Evolutionary conservation across 768 basidiomycete species (phyloP).

Genomic region (Dioszegia hungarica): DNA sequence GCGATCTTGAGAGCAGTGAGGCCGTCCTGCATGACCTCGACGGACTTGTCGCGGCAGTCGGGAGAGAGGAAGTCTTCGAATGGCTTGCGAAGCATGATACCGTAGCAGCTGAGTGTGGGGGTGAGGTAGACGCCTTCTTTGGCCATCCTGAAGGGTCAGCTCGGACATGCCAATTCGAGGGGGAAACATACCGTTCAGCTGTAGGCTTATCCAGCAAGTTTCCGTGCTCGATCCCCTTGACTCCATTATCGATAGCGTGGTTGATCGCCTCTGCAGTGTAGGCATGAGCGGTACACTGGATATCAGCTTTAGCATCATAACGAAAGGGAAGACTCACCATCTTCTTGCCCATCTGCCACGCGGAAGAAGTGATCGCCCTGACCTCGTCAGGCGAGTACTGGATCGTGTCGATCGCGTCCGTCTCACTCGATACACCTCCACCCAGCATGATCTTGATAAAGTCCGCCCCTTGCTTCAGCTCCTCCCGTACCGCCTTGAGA

Average conservation of each 20-base stretch:
- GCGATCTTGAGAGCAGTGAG: constrained; percentile 51
- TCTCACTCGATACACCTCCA: constrained; percentile 53
- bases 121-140: constrained; percentile 52
- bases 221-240: constrained; percentile 54
- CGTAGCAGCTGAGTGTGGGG: constrained; percentile 53
- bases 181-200: constrained; percentile 44
- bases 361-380: constrained; percentile 52
- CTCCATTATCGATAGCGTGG: constrained; percentile 54
- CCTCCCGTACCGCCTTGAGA: constrained; percentile 49
- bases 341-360: constrained; percentile 51
- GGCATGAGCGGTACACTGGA: constrained; percentile 46
- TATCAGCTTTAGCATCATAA: not conserved
- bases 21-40: constrained; percentile 52
- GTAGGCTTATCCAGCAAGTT: constrained; percentile 52
- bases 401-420: constrained; percentile 53
- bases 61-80: constrained; percentile 52
- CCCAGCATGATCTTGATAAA: constrained; percentile 51
- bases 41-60: constrained; percentile 51
- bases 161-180: not conserved
- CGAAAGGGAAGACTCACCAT: constrained; percentile 18
- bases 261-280: constrained; percentile 52
- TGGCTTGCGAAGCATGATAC: constrained; percentile 52
- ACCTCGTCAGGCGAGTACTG: constrained; percentile 54
- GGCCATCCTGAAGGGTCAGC: constrained; percentile 47
- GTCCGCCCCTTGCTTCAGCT: constrained; percentile 52